Conservation (phyloP, 441 rosid genomes). For the Sinapis alba region DNA sequence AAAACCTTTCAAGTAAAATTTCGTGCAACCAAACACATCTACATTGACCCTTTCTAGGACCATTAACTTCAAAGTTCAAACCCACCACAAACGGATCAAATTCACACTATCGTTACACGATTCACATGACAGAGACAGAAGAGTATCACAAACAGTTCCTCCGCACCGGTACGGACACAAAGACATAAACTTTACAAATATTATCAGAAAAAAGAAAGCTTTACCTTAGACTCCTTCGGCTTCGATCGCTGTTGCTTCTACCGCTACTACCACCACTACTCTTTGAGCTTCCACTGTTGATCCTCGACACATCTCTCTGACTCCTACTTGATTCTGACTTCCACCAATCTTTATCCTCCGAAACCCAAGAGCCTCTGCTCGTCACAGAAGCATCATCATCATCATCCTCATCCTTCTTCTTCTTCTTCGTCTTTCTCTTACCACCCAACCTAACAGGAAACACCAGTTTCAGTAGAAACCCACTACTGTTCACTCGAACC, state of each 20-base stretch:
- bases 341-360: constrained; percentile 64
- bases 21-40: constrained; percentile 10
- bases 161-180: neutral
- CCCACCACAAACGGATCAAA: neutral
- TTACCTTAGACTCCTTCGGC: constrained; percentile 38
- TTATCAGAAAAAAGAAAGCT: neutral
- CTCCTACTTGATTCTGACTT: constrained; percentile 42
- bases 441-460: constrained; percentile 54
- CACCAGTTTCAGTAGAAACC: constrained; percentile 67
- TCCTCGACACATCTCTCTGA: constrained; percentile 49
- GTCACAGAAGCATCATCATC: constrained; percentile 43
- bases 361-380: constrained; percentile 28
- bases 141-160: neutral
- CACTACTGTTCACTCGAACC: constrained; percentile 46
- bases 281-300: constrained; percentile 52
- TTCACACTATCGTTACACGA: neutral
- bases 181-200: neutral
- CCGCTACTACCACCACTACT: constrained; percentile 54
- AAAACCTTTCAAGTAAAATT: constrained; percentile 12
- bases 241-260: constrained; percentile 6
- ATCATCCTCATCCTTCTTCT: neutral
- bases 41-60: constrained; percentile 19
- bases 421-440: constrained; percentile 39
- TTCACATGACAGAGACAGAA: neutral
- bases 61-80: constrained; percentile 12